Evolutionary conservation across 345 rosid genomes (phyloP), one percentile per base, ranked within the genome.

Genomic region (Aethionema arabicum): DNA sequence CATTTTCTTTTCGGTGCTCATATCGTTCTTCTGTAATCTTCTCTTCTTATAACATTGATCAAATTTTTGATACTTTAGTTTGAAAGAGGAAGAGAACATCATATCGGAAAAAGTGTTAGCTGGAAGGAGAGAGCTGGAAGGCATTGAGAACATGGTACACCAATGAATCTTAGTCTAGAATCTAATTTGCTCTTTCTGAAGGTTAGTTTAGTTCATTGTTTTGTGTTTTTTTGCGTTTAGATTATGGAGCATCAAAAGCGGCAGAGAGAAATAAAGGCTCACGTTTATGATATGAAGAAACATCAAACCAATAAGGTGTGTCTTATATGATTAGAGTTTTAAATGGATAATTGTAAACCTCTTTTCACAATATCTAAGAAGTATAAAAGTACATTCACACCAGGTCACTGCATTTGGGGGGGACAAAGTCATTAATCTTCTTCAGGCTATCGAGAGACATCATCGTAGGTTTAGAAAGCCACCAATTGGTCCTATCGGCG

Each of bases 341-440:
- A 55, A 21, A 21, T 32, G 42, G 57, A 56, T 57, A 51, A 48
- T 43, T 35, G 5, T 30, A 66, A 54, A 40, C 29, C 40, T 52
- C 36, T 65, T 52, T 37, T 2, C 11, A 21, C 43, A 39, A 59
- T 9, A 58, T 32, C 51, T 59, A 43, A 59, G 36, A 52, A 39
- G 56, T 52, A 55, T 39, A 35, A 16, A 45, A 38, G 31, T 56
- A 44, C 48, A 33, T 60, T 49, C 72, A 73, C 54, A 7, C 56
- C 70, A 90, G 99, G 97, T 87, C 59, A 93, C 97, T 15, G 97
- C 97, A 54, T 93, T 92, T 80, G 99, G 99, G 43, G 97, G 99
- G 72, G 85, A 83, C 2, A 82, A 61, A 74, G 99, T 93, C 67
- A 80, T 85, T 46, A 15, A 75, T 59, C 97, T 93, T 59, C 79